Conservation (phyloP, 768 basidiomycete genomes). For the Amanita brunnescens region DNA sequence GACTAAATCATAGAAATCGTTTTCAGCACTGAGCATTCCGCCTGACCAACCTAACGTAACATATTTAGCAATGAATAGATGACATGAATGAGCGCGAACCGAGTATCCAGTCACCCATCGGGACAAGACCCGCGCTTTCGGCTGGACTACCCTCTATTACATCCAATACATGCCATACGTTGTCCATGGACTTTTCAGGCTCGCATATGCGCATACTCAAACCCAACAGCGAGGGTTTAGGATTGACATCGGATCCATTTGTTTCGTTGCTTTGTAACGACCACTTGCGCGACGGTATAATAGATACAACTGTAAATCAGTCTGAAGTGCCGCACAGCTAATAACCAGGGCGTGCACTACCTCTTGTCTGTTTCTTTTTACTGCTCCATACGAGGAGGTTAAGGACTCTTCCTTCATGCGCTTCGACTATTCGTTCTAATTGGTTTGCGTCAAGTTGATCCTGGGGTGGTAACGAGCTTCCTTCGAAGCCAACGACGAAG, state of each 20-base stretch:
- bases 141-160: constrained; percentile 95
- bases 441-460: constrained; percentile 58
- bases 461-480: constrained; percentile 43
- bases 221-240: constrained; percentile 86
- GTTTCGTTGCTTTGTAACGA: constrained; percentile 31
- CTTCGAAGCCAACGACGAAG: constrained; percentile 89
- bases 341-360: constrained; percentile 27
- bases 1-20: constrained; percentile 94
- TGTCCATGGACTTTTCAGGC: constrained; percentile 81
- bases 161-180: constrained; percentile 98
- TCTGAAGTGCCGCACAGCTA: constrained; percentile 5
- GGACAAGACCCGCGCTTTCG: constrained; percentile 92
- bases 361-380: constrained; percentile 64
- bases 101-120: constrained; percentile 60
- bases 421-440: constrained; percentile 75
- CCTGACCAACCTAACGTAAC: constrained; percentile 90
- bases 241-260: constrained; percentile 30
- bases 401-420: constrained; percentile 61
- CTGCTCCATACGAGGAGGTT: constrained; percentile 80
- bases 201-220: constrained; percentile 91
- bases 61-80: constrained; percentile 26
- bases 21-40: constrained; percentile 82
- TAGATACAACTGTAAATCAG: constrained; percentile 56
- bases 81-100: constrained; percentile 18
- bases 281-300: constrained; percentile 85